Base-by-base conservation (phyloP, 768 basidiomycete genomes). In the Termitomyces sp. region DNA sequence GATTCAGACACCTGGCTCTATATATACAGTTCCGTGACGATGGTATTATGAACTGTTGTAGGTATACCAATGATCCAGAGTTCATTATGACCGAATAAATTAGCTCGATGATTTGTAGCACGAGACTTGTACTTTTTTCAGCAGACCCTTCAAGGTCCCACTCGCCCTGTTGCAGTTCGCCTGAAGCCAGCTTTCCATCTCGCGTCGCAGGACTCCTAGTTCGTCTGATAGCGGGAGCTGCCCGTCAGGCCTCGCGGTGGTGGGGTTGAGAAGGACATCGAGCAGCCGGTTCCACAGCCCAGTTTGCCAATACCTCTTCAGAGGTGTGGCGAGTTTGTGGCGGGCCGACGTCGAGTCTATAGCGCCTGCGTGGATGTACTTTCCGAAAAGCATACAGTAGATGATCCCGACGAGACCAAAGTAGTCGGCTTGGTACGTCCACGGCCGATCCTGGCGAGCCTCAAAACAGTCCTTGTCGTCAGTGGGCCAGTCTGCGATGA, bases 381-480 rank as follows among this genome's bases (percentile, higher is more conserved):
- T 96, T 28, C 95, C 95, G 68, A 94, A 98, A 33, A 99, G 82
- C 86, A 98, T 87, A 77, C 93, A 97, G 74, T 93, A 97, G 38
- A 95, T 82, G 67, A 98, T 89, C 48, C 94, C 88, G 0, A 93
- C 94, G 20, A 98, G 83, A n/a, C 97, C 97, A 69, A 86, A 93
- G 72, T 99, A 99, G 71, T 99, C 97, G 3, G 93, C 86, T 73
- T 99, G 91, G 75, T 85, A 97, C 59, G 89, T 95, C 97, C 96
- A 99, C 4, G 92, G 83, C 51, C 79, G 77, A 28, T 83, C 81
- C 70, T 93, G 86, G 51, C 91, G 84, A 66, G 96, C 87, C 77
- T 98, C 95, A 59, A 88, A 79, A 74, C 97, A 99, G 71, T 99
- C 97, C 40, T 90, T 82, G 58, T 87, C 89, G 71, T 98, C 95